Percentiles rank a stretch among this genome's conserved stretches.
Evolutionary conservation across 139 green algal species (phyloP).

Genomic region (Chlamydomonas sp.): DNA sequence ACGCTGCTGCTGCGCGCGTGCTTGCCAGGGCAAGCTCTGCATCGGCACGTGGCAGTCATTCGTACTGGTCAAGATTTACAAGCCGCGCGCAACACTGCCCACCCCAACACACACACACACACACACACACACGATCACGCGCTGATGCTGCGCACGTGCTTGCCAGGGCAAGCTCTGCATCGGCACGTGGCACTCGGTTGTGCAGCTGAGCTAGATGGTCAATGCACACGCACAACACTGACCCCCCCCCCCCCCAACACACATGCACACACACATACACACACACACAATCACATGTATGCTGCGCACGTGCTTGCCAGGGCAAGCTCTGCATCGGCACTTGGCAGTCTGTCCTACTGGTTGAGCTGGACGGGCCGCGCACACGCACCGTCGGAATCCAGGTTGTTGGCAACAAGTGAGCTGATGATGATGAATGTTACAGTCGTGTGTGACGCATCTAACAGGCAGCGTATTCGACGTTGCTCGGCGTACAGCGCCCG

Average conservation of each 20-base stretch:
- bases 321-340: background rate
- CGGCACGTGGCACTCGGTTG: background rate
- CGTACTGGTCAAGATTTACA: background rate
- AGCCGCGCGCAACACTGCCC: background rate
- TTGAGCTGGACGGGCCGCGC: constrained; percentile 73
- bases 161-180: background rate
- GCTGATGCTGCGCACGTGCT: background rate
- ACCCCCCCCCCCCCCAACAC: no score
- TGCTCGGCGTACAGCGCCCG: no score
- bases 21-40: constrained; percentile 42
- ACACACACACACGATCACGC: background rate
- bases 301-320: background rate
- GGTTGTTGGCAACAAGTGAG: no score
- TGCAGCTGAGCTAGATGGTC: background rate
- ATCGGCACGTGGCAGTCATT: constrained; percentile 60
- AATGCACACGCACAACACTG: no score
- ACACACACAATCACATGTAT: background rate
- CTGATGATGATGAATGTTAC: no score
- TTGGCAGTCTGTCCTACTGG: constrained; percentile 64
- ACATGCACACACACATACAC: no score
- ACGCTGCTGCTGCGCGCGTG: background rate
- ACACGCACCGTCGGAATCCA: constrained; percentile 65
- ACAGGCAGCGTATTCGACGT: no score
- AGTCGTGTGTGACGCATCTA: no score
- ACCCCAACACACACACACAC: background rate